These are phyloP conservation scores for Lasiodiplodia hormozganensis DNA, from an alignment of 2,329 filamentous ascomycete genomes.

Conservation along the genomic window DNA sequence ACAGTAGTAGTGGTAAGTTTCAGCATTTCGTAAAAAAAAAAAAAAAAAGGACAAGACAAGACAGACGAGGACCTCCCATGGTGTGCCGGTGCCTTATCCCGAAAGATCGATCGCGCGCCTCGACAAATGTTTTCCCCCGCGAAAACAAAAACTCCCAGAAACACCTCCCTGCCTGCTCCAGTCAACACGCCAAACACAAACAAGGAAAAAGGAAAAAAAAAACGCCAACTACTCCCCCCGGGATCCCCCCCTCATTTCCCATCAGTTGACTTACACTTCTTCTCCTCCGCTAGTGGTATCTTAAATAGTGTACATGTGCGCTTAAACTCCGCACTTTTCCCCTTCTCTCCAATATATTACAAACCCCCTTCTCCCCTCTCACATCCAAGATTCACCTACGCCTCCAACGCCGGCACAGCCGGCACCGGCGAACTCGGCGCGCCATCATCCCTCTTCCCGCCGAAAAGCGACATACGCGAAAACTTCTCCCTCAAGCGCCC, in stretches of 20 bases:
- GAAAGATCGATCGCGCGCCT: neutral
- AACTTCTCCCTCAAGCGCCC: slow-evolving; percentile 10
- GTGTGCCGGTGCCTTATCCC: neutral
- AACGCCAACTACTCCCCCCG: neutral
- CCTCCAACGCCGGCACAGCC: neutral
- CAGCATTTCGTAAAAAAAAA: neutral
- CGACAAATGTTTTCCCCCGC: too few species aligned
- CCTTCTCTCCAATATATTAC: neutral
- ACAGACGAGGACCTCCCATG: neutral
- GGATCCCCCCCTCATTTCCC: neutral
- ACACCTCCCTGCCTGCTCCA: neutral
- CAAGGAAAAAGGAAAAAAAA: neutral
- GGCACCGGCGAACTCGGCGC: neutral
- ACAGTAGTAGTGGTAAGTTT: neutral
- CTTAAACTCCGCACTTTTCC: too few species aligned
- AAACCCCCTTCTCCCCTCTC: too few species aligned
- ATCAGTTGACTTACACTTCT: neutral
- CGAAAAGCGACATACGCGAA: slow-evolving; percentile 8
- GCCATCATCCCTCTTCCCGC: neutral
- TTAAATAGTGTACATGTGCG: too few species aligned
- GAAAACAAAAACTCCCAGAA: neutral
- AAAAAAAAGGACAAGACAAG: neutral
- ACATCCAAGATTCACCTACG: too few species aligned
- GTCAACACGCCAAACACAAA: neutral
- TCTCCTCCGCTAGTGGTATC: too few species aligned